These are phyloP conservation scores for Pichia sp. DNA, from an alignment of 1,139 yeast genomes.

Conservation along the genomic window DNA sequence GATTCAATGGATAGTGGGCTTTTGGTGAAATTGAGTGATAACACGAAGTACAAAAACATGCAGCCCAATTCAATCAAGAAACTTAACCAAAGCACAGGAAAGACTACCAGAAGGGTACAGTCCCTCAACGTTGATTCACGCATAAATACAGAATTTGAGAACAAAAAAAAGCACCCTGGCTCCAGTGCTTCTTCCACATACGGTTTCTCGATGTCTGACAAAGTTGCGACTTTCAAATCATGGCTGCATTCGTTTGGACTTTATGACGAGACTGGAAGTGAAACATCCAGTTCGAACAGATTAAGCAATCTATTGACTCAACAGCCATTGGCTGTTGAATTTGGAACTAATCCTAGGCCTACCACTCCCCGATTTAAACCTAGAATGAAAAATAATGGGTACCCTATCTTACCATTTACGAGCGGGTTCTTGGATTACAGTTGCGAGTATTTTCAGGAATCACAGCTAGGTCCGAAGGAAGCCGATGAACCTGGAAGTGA, in stretches of 20 bases:
- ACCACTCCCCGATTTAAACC: slow-evolving; percentile 49
- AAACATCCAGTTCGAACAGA: slow-evolving; percentile 22
- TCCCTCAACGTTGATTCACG: slow-evolving; percentile 23
- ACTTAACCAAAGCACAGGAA: neutral
- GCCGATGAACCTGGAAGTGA: slow-evolving; percentile 91
- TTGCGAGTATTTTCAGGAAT: slow-evolving; percentile 91
- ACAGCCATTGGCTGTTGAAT: slow-evolving; percentile 42
- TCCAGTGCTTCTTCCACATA: slow-evolving; percentile 38
- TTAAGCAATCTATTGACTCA: slow-evolving; percentile 35
- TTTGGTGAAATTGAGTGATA: slow-evolving; percentile 4
- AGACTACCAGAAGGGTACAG: slow-evolving; percentile 23
- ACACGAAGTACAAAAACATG: slow-evolving; percentile 1
- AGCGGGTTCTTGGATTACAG: slow-evolving; percentile 86
- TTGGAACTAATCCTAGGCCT: slow-evolving; percentile 50
- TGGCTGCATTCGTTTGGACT: slow-evolving; percentile 42
- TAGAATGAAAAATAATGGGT: slow-evolving; percentile 33
- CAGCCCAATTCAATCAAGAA: neutral
- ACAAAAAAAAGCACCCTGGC: slow-evolving; percentile 5
- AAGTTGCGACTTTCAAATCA: slow-evolving; percentile 41
- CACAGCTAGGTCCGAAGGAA: slow-evolving; percentile 86
- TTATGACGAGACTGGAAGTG: slow-evolving; percentile 38
- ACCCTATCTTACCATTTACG: slow-evolving; percentile 54
- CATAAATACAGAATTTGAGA: slow-evolving; percentile 9
- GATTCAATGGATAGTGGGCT: slow-evolving; percentile 1
- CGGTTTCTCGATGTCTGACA: slow-evolving; percentile 28